Evolutionary conservation across 2,329 filamentous ascomycete species (phyloP).

Genomic region (Kalmusia sp.): DNA sequence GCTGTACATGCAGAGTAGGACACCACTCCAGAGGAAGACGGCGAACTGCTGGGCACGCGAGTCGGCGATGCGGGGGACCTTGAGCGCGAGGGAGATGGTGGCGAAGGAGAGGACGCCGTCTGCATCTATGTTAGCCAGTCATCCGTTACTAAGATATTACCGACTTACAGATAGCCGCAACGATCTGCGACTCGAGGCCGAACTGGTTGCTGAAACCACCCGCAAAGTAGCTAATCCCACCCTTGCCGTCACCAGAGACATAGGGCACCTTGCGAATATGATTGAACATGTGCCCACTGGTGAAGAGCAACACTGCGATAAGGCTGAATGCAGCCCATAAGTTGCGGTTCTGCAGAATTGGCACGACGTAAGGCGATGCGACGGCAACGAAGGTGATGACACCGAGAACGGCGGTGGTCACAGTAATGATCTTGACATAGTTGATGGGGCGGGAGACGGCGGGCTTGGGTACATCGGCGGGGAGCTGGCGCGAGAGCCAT

Average conservation of each 20-base stretch:
- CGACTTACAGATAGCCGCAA: conserved; percentile 88
- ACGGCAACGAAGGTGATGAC: conserved; percentile 72
- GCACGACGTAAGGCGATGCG: conserved; percentile 78
- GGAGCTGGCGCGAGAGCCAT: conserved; percentile 81
- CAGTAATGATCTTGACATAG: conserved; percentile 75
- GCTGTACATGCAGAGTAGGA: conserved; percentile 87
- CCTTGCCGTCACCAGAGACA: conserved; percentile 81
- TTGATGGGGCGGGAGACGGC: conserved; percentile 84
- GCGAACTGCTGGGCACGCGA: conserved; percentile 79
- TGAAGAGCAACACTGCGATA: conserved; percentile 90
- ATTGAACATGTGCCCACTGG: conserved; percentile 98
- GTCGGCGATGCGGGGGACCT: conserved; percentile 87
- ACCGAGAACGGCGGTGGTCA: conserved; percentile 73
- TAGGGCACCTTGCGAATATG: conserved; percentile 97
- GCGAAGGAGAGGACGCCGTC: conserved; percentile 86
- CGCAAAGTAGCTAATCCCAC: conserved; percentile 89
- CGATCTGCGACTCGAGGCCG: conserved; percentile 92
- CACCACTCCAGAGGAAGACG: conserved; percentile 77
- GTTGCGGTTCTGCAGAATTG: conserved; percentile 86
- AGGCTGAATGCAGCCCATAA: conserved; percentile 91
- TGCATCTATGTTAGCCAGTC: conserved; percentile 39
- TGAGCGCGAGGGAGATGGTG: conserved; percentile 87
- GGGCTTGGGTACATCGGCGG: conserved; percentile 72
- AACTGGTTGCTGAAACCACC: conserved; percentile 92
- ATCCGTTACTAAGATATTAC: neutral